Conservation (phyloP, 768 basidiomycete species). For the Collybia sordida region DNA sequence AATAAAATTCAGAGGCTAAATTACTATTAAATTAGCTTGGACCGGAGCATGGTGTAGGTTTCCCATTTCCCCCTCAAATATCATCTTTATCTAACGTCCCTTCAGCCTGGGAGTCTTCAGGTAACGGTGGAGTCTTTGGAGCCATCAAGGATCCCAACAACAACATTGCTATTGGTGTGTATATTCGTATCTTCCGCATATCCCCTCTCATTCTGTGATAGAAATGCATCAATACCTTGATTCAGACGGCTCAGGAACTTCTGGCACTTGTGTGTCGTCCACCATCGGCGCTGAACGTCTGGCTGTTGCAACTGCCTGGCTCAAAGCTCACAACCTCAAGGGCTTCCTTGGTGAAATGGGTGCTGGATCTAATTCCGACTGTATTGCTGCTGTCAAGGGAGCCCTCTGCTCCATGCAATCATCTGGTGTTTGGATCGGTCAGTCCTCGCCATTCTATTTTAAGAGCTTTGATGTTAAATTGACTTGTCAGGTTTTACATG, state of each 20-base stretch:
- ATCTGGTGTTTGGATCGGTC: constrained; percentile 58
- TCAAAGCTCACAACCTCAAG: constrained; percentile 57
- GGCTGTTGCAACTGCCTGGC: constrained; percentile 55
- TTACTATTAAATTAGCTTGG: constrained; percentile 36
- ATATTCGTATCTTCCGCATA: neutral
- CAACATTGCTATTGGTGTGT: constrained; percentile 56
- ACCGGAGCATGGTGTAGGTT: constrained; percentile 59
- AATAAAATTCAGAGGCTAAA: constrained; percentile 4
- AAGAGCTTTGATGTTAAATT: neutral
- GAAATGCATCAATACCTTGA: constrained; percentile 77
- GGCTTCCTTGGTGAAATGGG: constrained; percentile 68
- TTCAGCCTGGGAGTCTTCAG: constrained; percentile 53
- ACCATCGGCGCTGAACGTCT: constrained; percentile 62
- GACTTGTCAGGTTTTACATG: constrained; percentile 28
- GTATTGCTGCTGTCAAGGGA: constrained; percentile 50
- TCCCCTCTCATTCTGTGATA: constrained; percentile 12
- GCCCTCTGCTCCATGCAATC: constrained; percentile 61
- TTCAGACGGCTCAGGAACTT: constrained; percentile 60
- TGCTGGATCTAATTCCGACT: constrained; percentile 44
- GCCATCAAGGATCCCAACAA: constrained; percentile 58
- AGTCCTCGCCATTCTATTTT: constrained; percentile 1
- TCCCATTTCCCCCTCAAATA: neutral
- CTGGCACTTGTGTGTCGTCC: constrained; percentile 50
- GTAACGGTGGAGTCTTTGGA: constrained; percentile 53
- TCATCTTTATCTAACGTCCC: constrained; percentile 4